Base-by-base conservation (phyloP, 257 asterid species). In the Solanum okadae region DNA sequence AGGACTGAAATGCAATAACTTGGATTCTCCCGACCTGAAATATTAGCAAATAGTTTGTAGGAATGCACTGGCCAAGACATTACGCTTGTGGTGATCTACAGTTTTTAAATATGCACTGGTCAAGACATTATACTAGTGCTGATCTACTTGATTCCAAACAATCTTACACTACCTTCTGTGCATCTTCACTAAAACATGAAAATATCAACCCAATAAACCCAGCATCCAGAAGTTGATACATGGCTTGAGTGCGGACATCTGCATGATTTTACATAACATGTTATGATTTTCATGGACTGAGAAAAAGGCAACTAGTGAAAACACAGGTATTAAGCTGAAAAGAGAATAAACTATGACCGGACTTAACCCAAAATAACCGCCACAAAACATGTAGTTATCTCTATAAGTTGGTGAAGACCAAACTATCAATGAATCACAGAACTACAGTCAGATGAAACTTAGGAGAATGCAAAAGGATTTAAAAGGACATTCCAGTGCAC, bases 121-220 rank as follows among this genome's bases (percentile, higher is more conserved):
- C 68, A 81, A 46, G 86, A 81, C 42, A 81, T 81, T 49, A 46
- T 18, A 18, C 68, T 44, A 67, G 86, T 46, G 20, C 67, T 49
- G 86, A 82, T 49, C 86, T 82, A 82, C 70, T 37, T 82, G 86
- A 82, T 31, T 49, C 20, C 42, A 82, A 49, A 46, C 70, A 83
- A 35, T 81, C 88, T 35, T 83, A 68, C 78, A 86, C 89, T 75
- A 97, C 99, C 97, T 96, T 97, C 72, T 93, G 99, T 70, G 98
- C 98, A 92, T 97, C 99, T 93, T 97, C 99, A 89, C 98, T 97
- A 91, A 93, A 97, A 92, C 99, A 97, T 63, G 99, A 97, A 92
- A 96, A 97, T 89, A 97, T 97, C 95, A 97, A 92, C 81, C 99
- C 99, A 81, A 97, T 94, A 91, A 97, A 97, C 37, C 99, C 99